These are phyloP conservation scores for Amaranthus hypochondriacus DNA, from an alignment of 148 eudicot genomes.

Conservation along the genomic window DNA sequence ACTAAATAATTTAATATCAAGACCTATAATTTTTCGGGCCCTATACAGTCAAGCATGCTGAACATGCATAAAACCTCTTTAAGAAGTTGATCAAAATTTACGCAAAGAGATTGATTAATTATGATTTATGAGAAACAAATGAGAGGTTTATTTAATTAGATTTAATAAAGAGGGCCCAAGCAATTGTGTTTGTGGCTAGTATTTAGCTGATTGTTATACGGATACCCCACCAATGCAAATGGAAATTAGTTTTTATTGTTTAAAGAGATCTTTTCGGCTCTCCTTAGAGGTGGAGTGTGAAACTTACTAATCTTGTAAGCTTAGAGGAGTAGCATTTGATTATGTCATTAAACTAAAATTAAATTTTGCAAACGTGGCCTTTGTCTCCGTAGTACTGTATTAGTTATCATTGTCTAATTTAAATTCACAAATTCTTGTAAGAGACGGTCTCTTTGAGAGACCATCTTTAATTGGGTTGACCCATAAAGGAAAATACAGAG, in stretches of 20 bases:
- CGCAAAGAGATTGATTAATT: not conserved
- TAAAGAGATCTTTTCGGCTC: constrained; percentile 24
- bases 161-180: constrained; percentile 2
- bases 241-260: not conserved
- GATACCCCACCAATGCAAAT: constrained; percentile 15
- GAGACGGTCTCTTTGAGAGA: too few species aligned
- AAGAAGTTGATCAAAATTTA: too few species aligned
- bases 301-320: not conserved
- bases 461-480: too few species aligned
- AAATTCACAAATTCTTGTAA: too few species aligned
- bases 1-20: too few species aligned
- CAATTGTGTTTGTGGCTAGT: constrained; percentile 20
- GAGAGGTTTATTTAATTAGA: not conserved
- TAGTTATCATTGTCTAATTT: too few species aligned
- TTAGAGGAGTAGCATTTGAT: not conserved
- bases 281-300: constrained; percentile 23
- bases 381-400: not conserved
- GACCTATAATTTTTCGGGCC: too few species aligned
- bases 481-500: too few species aligned
- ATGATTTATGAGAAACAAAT: not conserved
- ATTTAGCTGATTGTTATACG: not conserved
- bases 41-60: too few species aligned
- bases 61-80: too few species aligned
- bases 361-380: not conserved
- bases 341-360: constrained; percentile 3